Base-by-base conservation (phyloP, 495 filamentous ascomycete species). In the Penicillium chermesinum region DNA sequence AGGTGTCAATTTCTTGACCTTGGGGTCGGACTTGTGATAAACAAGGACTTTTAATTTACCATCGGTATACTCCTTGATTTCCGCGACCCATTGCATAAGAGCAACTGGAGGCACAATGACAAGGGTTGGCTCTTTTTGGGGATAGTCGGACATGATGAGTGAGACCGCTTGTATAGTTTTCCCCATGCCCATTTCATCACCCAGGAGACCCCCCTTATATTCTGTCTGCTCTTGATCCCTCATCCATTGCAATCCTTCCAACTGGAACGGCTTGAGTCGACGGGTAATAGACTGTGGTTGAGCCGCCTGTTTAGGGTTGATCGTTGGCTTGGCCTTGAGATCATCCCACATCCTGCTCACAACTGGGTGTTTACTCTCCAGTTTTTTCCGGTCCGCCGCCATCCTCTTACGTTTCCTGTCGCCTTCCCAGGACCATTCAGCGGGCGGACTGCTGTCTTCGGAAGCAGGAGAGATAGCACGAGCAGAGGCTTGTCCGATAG, bases 101-200 rank as follows among this genome's bases (percentile, higher is more conserved):
- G 93, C 93, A 44, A 98, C 93, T 2, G 93, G 94, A 12, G 93
- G 93, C 1, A 95, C 88, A 35, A 96, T 76, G 6, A 98, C 93
- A 6, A 98, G 71, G 2, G 91, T 88, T 4, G 93, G 89, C 25
- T 81, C 64, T 42, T 82, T 81, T 25, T 85, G 86, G 14, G 91
- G 90, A 54, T 86, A 95, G 61, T 98, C 91, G 6, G 90, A 95
- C 91, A 97, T 98, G 62, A 98, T 88, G 12, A 97, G 75, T 7
- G 91, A 94, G 6, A 98, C 90, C 2, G 93, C 90, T 62, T 98
- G 93, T 33, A 98, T 96, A 0, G 93, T 98, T 73, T 98, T 98
- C 21, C 93, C 93, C 78, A 97, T 93, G 15, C 90, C 90, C 90
- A 96, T 96, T 62, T 95, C 89, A 57, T 97, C 93, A 38, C 91